phyloP scores from a whole-genome alignment of 1,284 basidiomycete genomes.

The Somion occarium region DNA sequence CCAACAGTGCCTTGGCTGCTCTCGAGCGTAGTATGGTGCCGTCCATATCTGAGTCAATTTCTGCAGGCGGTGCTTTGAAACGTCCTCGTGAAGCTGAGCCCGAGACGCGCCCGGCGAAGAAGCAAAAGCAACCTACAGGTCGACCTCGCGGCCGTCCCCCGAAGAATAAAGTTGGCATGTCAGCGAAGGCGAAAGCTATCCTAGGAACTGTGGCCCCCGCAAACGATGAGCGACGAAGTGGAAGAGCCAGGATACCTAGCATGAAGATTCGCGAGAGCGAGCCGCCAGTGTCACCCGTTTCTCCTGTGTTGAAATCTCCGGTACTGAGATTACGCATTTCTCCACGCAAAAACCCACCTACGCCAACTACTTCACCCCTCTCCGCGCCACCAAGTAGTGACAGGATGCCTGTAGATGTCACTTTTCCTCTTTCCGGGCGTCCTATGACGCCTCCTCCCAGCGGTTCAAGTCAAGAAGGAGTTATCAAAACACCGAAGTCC shows the following conservation, averaged over 20 bases:
- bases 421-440: neutral
- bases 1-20: conserved; percentile 43
- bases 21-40: conserved; percentile 49
- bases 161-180: conserved; percentile 33
- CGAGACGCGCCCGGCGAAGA: conserved; percentile 34
- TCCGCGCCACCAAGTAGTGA: neutral
- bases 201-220: conserved; percentile 7
- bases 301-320: conserved; percentile 11
- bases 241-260: conserved; percentile 29
- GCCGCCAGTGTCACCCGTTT: conserved; percentile 10
- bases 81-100: conserved; percentile 30
- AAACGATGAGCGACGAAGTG: conserved; percentile 25
- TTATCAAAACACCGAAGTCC: conserved; percentile 36
- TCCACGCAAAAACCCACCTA: conserved; percentile 10
- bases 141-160: conserved; percentile 20
- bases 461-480: neutral
- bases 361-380: neutral
- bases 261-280: conserved; percentile 31
- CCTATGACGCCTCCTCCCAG: neutral
- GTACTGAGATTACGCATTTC: conserved; percentile 9
- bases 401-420: neutral
- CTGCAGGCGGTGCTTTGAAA: conserved; percentile 22
- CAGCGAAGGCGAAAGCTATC: conserved; percentile 24
- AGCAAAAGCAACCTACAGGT: conserved; percentile 22
- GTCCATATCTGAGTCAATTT: conserved; percentile 18